Evolutionary conservation across 106 monocot species (phyloP), one percentile per base, ranked within the genome.

Genomic region (Amphibolis antarctica): DNA sequence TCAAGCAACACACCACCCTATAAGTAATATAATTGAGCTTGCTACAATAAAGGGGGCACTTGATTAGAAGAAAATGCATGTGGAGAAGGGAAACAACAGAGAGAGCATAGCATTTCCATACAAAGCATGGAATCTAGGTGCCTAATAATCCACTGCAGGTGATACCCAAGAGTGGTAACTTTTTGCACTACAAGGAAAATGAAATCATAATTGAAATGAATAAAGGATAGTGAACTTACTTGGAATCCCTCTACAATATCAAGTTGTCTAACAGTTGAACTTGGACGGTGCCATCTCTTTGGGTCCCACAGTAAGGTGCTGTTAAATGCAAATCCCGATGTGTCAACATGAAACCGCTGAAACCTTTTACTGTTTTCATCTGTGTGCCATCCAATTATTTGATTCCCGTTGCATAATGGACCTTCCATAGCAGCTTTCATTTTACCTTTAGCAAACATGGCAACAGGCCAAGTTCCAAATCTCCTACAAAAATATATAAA

Each of bases 241-340:
- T 98, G 90, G 73, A 98, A 90, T n/a, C 90, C 90, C 42, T 90
- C 90, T 13, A 84, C 80, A 14, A 74, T 82, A 68, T 98, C 96
- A 19, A 90, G 62, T 61, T 90, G 96, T 57, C 90, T 80, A 10
- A 90, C 85, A 12, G 66, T 64, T 66, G 74, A 64, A 58, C 62
- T 53, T 44, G 67, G 55, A 43, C 67, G 83, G 17, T 60, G 65
- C 84, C 86, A 82, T 65, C 65, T 76, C 53, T 75, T 82, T 23
- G 78, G 68, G 64, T 90, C 90, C 96, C 96, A 98, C 42, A 98
- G 79, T 51, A 98, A 84, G 30, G 84, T 98, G 63, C 90, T 90
- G 62, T 98, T 90, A 69, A 98, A 98, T 68, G 90, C 96, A 75
- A 98, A 98, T 28, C 96, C 96, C 15, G 96, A 98, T 86, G 85